Conservation (phyloP, 2,329 filamentous ascomycete species). For the Bipolaris bicolor region DNA sequence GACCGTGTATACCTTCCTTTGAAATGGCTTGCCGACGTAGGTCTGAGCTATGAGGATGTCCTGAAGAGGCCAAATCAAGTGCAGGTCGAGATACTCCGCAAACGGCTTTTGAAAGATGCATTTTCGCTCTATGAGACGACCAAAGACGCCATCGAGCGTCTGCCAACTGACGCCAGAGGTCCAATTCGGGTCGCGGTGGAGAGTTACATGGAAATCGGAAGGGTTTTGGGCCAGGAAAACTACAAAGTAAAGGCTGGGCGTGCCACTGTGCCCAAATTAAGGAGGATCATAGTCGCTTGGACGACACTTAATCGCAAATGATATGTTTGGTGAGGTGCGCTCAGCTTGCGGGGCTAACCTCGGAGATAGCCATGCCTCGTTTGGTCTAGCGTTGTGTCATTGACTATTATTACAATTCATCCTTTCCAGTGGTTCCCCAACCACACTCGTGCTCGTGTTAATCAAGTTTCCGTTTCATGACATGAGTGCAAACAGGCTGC, state of each 20-base stretch:
- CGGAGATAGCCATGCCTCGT: constrained; percentile 6
- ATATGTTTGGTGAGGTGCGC: constrained; percentile 1
- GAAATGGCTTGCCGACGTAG: constrained; percentile 66
- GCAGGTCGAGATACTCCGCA: constrained; percentile 59
- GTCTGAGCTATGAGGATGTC: constrained; percentile 61
- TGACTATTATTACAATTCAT: not conserved
- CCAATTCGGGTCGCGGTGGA: constrained; percentile 73
- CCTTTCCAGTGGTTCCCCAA: not conserved
- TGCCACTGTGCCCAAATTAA: constrained; percentile 56
- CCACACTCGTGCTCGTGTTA: constrained; percentile 2
- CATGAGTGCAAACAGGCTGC: constrained; percentile 23
- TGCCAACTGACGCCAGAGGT: constrained; percentile 66
- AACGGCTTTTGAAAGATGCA: constrained; percentile 63
- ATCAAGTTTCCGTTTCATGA: not conserved
- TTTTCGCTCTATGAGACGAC: constrained; percentile 66
- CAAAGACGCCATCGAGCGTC: constrained; percentile 62
- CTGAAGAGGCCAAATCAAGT: constrained; percentile 57
- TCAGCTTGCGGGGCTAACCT: not conserved
- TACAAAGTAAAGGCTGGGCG: constrained; percentile 53
- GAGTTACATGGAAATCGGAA: constrained; percentile 77
- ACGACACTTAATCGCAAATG: constrained; percentile 53
- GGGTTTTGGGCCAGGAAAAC: constrained; percentile 60
- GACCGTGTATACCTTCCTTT: constrained; percentile 72
- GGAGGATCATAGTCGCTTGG: constrained; percentile 65
- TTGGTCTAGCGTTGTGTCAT: not conserved